Evolutionary conservation across 495 filamentous ascomycete genomes (phyloP).

Genomic region (Aspergillus mulundensis): DNA sequence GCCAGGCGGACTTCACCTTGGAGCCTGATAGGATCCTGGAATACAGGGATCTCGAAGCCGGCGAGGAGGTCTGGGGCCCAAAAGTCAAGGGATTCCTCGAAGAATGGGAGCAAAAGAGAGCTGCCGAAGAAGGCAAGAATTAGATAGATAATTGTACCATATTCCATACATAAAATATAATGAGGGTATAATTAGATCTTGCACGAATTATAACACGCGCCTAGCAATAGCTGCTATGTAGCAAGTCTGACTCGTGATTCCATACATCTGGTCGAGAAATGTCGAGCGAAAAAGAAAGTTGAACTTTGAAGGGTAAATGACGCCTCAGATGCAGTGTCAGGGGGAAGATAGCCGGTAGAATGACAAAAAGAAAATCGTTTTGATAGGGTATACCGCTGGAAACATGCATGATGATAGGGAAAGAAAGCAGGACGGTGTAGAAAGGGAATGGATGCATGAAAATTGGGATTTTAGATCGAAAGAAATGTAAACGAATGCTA

Average conservation of each 20-base stretch:
- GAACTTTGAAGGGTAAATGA: slow-evolving; percentile 5
- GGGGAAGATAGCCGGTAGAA: slow-evolving; percentile 15
- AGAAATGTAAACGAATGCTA: slow-evolving; percentile 13
- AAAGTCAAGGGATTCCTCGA: slow-evolving; percentile 63
- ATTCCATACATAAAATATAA: not conserved
- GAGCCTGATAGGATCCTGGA: slow-evolving; percentile 66
- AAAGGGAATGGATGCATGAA: slow-evolving; percentile 1
- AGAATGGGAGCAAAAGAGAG: slow-evolving; percentile 51
- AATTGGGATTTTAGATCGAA: slow-evolving; percentile 8
- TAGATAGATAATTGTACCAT: not conserved
- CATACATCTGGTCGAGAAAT: slow-evolving; percentile 12
- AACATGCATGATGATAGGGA: slow-evolving; percentile 19
- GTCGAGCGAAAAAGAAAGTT: slow-evolving; percentile 3
- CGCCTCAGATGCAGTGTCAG: slow-evolving; percentile 4
- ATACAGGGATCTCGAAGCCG: slow-evolving; percentile 72
- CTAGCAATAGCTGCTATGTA: not conserved
- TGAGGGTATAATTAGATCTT: not conserved
- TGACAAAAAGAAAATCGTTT: slow-evolving; percentile 21
- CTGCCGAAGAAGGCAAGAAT: slow-evolving; percentile 14
- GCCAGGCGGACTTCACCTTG: slow-evolving; percentile 75
- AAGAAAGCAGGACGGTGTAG: not conserved
- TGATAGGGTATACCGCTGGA: slow-evolving; percentile 28
- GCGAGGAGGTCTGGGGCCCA: slow-evolving; percentile 79
- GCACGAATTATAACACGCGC: not conserved
- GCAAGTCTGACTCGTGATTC: slow-evolving; percentile 11